A percentile compares a stretch with the other conserved stretches of the same genome.
Conservation (phyloP, 768 basidiomycete species). For the Russula brevipes region DNA sequence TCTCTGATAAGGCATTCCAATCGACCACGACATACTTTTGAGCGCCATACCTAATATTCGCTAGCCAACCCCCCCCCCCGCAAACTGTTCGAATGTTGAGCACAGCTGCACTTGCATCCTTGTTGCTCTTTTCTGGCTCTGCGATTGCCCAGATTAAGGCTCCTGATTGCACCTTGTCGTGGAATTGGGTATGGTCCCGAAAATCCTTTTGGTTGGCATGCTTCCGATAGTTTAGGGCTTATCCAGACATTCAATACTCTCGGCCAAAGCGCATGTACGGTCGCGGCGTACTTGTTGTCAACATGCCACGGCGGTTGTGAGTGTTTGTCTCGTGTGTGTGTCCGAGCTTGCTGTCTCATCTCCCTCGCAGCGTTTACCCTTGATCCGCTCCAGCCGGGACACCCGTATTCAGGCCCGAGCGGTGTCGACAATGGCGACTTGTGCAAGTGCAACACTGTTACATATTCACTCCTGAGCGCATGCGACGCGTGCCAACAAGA, state of each 20-base stretch:
- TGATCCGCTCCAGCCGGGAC: not conserved
- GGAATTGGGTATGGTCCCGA: slow-evolving; percentile 3
- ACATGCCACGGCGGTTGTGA: slow-evolving; percentile 15
- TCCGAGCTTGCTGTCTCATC: not conserved
- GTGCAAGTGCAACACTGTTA: slow-evolving; percentile 18
- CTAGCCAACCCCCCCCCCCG: too few relatives aligned
- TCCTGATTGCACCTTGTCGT: slow-evolving; percentile 2
- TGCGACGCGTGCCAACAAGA: slow-evolving; percentile 13
- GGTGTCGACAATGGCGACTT: not conserved
- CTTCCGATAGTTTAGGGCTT: not conserved
- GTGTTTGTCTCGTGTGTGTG: not conserved
- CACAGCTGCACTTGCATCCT: not conserved
- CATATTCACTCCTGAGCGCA: slow-evolving; percentile 17
- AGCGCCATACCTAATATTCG: too few relatives aligned
- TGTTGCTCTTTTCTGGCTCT: not conserved
- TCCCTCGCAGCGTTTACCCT: slow-evolving; percentile 9
- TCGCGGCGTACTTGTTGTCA: slow-evolving; percentile 9
- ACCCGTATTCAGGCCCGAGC: not conserved
- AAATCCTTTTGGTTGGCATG: too few relatives aligned
- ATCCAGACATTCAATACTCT: slow-evolving; percentile 9
- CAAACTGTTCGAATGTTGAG: not conserved
- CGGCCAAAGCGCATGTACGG: slow-evolving; percentile 6
- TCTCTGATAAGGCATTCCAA: too few relatives aligned
- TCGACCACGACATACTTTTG: too few relatives aligned
- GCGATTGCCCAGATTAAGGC: slow-evolving; percentile 1